phyloP scores from a whole-genome alignment of 2,329 filamentous ascomycete species.

The Cyphellophora europaea region DNA sequence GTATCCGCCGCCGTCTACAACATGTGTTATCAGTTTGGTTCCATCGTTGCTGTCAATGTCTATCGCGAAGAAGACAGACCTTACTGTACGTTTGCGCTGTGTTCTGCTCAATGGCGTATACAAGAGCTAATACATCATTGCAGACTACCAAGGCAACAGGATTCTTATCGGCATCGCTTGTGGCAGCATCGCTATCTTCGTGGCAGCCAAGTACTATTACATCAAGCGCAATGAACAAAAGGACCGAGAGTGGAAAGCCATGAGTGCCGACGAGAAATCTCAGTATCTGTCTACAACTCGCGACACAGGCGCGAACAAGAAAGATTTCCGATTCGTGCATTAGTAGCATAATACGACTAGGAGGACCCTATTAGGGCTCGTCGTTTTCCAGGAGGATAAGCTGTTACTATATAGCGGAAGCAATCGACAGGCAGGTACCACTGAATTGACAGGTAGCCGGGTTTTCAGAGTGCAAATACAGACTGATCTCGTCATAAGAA shows the following conservation, averaged over 20 bases:
- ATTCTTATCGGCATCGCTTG: constrained; percentile 43
- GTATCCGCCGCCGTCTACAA: constrained; percentile 30
- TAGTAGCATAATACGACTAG: no score
- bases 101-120: constrained; percentile 22
- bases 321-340: constrained; percentile 45
- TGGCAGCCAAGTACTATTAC: constrained; percentile 31
- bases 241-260: constrained; percentile 34
- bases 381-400: no score
- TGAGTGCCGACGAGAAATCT: constrained; percentile 37
- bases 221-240: constrained; percentile 39
- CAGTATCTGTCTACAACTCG: constrained; percentile 34
- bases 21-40: constrained; percentile 27
- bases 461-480: no score
- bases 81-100: constrained; percentile 31
- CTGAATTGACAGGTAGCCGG: no score
- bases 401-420: no score
- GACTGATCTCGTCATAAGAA: no score
- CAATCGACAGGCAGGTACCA: no score
- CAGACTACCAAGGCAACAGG: constrained; percentile 43
- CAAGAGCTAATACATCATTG: constrained; percentile 45
- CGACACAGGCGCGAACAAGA: constrained; percentile 38
- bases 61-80: constrained; percentile 44
- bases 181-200: constrained; percentile 36
- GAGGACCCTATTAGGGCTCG: no score
- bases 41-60: constrained; percentile 29